Percentiles rank a stretch among this genome's conserved stretches.
Conservation (phyloP, 306 rosid species). For the Carpinus fangiana region DNA sequence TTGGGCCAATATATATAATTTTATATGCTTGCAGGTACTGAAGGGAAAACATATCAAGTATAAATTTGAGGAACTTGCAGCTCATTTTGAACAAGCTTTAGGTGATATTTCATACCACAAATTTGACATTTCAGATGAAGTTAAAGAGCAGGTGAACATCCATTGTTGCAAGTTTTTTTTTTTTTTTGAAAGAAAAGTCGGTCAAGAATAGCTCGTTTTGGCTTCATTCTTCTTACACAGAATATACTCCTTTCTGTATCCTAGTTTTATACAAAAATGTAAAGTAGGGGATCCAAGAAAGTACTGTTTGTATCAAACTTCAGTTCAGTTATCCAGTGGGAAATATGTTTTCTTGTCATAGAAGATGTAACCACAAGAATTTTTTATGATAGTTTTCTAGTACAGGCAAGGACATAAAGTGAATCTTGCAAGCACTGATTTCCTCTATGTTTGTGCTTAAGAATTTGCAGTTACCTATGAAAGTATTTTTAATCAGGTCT, state of each 20-base stretch:
- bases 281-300: not conserved
- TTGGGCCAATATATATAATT: not conserved
- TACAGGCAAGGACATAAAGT: no score
- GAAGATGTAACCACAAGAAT: not conserved
- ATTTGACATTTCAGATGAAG: slow-evolving; percentile 75
- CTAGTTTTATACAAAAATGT: not conserved
- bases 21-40: slow-evolving; percentile 50
- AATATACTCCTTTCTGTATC: not conserved
- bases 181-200: no score
- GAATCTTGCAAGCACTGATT: not conserved
- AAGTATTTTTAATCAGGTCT: not conserved
- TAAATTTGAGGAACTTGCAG: slow-evolving; percentile 51
- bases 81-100: slow-evolving; percentile 61
- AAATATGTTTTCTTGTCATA: not conserved
- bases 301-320: not conserved
- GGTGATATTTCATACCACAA: slow-evolving; percentile 43
- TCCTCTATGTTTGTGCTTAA: not conserved
- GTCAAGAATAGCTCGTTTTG: not conserved
- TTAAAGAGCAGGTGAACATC: slow-evolving; percentile 78
- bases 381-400: not conserved
- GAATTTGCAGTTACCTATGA: not conserved
- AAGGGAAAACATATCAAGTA: slow-evolving; percentile 60
- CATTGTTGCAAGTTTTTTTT: not conserved
- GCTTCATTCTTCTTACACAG: not conserved
- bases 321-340: not conserved